Evolutionary conservation across 2,329 filamentous ascomycete genomes (phyloP), one percentile per base, ranked within the genome.

Genomic region (Hypoxylon sp.): DNA sequence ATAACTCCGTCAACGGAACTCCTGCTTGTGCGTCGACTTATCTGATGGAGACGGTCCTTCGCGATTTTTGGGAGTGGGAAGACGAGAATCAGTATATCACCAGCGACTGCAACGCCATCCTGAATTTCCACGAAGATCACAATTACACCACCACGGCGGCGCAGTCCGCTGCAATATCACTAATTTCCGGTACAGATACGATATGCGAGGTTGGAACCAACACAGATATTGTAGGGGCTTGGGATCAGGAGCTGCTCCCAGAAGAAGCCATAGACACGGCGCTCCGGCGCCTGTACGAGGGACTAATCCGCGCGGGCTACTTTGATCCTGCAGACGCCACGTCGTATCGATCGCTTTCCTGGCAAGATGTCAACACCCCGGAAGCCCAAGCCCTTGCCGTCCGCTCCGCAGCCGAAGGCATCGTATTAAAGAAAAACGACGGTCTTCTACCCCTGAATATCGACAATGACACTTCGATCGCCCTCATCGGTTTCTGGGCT

Each of bases 11-110:
- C 41, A 90, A 91, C 59, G 89, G 89, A 0, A 81, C 87, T 0
- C 89, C 89, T 0, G 82, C 87, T 2, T 91, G 89, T 68, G 86
- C 87, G 0, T 85, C 86, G 67, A 78, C 80, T 0, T 91, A 87
- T 67, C 80, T 91, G 0, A 79, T 91, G 34, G 81, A 88, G 64
- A 84, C 84, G 0, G 79, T 92, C 13, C 79, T 92, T 2, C 82
- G 89, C 1, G 84, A 89, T 46, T 85, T 87, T 69, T 92, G 89
- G 86, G 82, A 80, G 44, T 92, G 88, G 81, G 85, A 82, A 0
- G 80, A 83, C 2, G 81, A 86, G 44, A 82, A 87, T 51, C 85
- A 89, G 64, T 89, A 84, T 72, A 82, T 91, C 34, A 87, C 86
- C 0, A 86, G 83, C 15, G 89, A 91, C 71, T 91, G 89, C 67